Evolutionary conservation across 73 alveolate species (phyloP), one percentile per base, ranked within the genome.

Genomic region (Symbiodinium natans): DNA sequence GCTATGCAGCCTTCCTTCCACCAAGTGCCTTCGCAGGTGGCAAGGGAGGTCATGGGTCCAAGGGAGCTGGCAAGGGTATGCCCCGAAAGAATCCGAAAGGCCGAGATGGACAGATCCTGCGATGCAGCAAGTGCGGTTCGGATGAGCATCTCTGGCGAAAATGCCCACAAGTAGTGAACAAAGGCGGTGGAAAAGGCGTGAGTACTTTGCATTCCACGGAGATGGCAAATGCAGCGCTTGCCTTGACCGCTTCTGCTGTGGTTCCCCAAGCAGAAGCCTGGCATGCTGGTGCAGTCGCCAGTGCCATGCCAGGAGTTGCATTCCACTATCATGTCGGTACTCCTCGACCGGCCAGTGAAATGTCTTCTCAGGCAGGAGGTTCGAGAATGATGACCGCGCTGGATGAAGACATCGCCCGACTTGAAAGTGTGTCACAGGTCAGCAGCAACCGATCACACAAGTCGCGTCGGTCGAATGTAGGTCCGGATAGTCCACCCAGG

Each of bases 11-110:
- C 1, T 85, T 85, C 48, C 36, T 85, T 9, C 93, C 93, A 0
- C 82, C 77, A 0, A 31, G 48, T 25, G 77, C 93, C 2, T 85
- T 85, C 38, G 93, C 93, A 0, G 93, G 93, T 8, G 80, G 80
- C 0, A 42, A 85, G 25, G 93, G 93, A 27, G n/a, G n/a, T 1
- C 31, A 8, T 19, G 42, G 42, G 34, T 52, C 74, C 42, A 73
- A 73, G 41, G 73, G 73, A 1, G 0, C 31, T 0, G 83, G 83
- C 7, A 73, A 73, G 43, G 83, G 83, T 0, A 9, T 8, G 1
- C 8, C 83, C 0, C 41, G 83, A 21, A 87, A 87, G 85, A 82
- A 82, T 38, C 88, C 88, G 1, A 8, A 15, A 11, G 88, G 88
- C 2, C 52, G 56, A 1, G 88, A 82, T 40, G 88, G 88, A 0